Base-by-base conservation (phyloP, 1,284 basidiomycete species). In the Dichomitus squalens region DNA sequence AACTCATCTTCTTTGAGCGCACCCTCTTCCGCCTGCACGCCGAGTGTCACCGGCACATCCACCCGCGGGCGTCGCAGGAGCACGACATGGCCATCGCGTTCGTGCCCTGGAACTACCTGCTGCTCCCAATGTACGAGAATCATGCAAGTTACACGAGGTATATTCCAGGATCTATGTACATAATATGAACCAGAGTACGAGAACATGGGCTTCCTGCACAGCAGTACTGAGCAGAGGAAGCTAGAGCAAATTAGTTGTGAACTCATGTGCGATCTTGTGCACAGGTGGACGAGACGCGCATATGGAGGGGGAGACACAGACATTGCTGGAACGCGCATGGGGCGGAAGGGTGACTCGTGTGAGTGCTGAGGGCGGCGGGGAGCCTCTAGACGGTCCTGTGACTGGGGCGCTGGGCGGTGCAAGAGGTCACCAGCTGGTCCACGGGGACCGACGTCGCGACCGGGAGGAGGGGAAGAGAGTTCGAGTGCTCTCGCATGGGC, bases 101-200 rank as follows among this genome's bases (percentile, higher is more conserved):
- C 56, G 81, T 85, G 12, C 88, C 87, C 2, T 90, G 87, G 88
- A 84, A 85, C 69, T 76, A 87, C 20, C 85, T 86, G 1, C 80
- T 86, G 7, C 72, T 90, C 43, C 87, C 87, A 0, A 87, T 86
- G 3, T 90, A 89, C 67, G 86, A n/a, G n/a, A n/a, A n/a, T n/a
- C n/a, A n/a, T n/a, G n/a, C n/a, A n/a, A n/a, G n/a, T n/a, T n/a
- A n/a, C n/a, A n/a, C n/a, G n/a, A n/a, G n/a, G n/a, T n/a, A n/a
- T n/a, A n/a, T n/a, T n/a, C n/a, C n/a, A n/a, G n/a, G n/a, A n/a
- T n/a, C n/a, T n/a, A n/a, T n/a, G n/a, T n/a, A n/a, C n/a, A n/a
- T n/a, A n/a, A n/a, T n/a, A n/a, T n/a, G n/a, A n/a, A n/a, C n/a
- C n/a, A n/a, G n/a, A n/a, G n/a, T n/a, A n/a, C n/a, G n/a, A n/a